These are phyloP conservation scores for Sphagnum fallax DNA, from an alignment of 228 moss, liverwort and hornwort species.

Conservation along the genomic window DNA sequence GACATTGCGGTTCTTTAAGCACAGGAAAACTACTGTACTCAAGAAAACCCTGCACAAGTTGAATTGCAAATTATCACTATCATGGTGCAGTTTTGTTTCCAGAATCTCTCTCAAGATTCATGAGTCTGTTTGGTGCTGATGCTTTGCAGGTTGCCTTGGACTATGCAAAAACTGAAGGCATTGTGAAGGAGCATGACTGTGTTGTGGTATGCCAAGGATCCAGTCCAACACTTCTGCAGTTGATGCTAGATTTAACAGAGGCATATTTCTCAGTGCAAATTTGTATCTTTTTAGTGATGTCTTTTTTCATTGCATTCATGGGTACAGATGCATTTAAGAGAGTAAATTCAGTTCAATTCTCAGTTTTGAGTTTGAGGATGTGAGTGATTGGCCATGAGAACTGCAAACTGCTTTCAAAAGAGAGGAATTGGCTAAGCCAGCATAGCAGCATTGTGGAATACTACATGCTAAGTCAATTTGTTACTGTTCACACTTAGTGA, in stretches of 20 bases:
- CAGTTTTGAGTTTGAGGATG: background rate
- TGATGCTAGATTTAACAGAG: conserved; percentile 20
- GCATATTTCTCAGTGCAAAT: conserved; percentile 84
- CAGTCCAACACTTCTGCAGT: too few relatives aligned
- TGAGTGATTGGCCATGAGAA: background rate
- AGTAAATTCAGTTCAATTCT: background rate
- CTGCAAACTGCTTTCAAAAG: background rate
- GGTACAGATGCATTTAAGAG: background rate
- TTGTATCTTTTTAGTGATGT: background rate
- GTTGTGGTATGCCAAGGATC: conserved; percentile 78
- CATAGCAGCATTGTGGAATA: background rate
- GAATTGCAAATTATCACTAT: too few relatives aligned
- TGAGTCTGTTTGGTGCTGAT: background rate
- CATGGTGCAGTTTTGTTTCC: background rate
- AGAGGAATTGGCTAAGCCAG: background rate
- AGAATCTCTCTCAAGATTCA: background rate
- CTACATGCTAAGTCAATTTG: background rate
- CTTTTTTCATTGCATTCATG: background rate
- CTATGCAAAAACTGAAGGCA: conserved; percentile 67
- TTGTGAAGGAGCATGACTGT: conserved; percentile 71
- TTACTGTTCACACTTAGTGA: background rate
- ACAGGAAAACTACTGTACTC: background rate
- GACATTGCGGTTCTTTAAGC: background rate
- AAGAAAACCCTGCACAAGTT: background rate
- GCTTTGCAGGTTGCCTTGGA: conserved; percentile 59